These are phyloP conservation scores for Aegle marmelos DNA, from an alignment of 345 rosid species.

Conservation along the genomic window DNA sequence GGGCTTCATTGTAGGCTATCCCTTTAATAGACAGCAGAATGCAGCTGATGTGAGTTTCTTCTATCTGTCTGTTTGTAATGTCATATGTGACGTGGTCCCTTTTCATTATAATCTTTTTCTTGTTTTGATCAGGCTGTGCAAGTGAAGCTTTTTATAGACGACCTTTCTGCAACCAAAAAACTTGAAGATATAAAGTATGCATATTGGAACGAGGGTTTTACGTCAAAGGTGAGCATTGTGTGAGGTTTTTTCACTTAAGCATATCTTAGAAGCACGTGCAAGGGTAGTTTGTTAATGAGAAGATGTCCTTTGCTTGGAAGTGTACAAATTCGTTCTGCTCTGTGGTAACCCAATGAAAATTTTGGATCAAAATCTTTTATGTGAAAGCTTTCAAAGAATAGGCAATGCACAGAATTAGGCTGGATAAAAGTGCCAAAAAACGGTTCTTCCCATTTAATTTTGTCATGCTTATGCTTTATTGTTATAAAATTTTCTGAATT, in stretches of 20 bases:
- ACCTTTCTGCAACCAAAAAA: constrained; percentile 54
- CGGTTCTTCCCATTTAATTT: not conserved
- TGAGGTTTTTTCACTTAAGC: not conserved
- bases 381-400: not conserved
- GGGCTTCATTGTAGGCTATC: constrained; percentile 77
- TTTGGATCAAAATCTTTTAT: not conserved
- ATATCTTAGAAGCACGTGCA: not conserved
- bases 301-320: not conserved
- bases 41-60: constrained; percentile 38
- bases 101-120: not conserved
- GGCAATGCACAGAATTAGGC: not conserved
- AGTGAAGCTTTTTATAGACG: constrained; percentile 61
- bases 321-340: not conserved
- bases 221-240: constrained; percentile 53
- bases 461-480: not conserved
- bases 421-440: constrained; percentile 1
- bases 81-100: not conserved
- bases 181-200: constrained; percentile 60
- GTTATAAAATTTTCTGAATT: not conserved
- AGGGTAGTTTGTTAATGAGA: not conserved
- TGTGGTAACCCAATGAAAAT: not conserved
- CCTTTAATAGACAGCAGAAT: constrained; percentile 37
- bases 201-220: constrained; percentile 73
- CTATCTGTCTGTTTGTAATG: constrained; percentile 2
- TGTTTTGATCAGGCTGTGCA: constrained; percentile 43